Base-by-base conservation (phyloP, 1,139 yeast species). In the Pichia sp. region DNA sequence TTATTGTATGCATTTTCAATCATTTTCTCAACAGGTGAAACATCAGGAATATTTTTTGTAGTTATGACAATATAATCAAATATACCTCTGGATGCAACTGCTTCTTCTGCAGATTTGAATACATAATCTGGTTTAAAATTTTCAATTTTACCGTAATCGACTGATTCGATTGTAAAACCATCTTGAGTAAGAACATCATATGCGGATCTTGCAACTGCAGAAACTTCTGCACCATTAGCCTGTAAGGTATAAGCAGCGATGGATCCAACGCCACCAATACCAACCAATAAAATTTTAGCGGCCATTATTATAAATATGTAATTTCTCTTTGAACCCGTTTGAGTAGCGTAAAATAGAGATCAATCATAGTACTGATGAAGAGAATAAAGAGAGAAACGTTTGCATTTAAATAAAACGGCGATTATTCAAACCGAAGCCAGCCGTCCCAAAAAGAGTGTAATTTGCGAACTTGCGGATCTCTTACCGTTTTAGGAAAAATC, bases 251-350 rank as follows among this genome's bases (percentile, higher is more conserved):
- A 71, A 0, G 89, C 82, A 6, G 82, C 82, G 38, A 84, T 72
- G 35, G 82, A 70, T 16, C 94, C 94, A 2, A 84, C 87, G 27
- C 90, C 89, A 9, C 89, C 89, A 53, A 81, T 68, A 10, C 89
- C 89, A 31, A 82, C 69, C n/a, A 78, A 62, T 29, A 80, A 67
- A 3, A 78, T 66, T 42, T 71, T 71, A 4, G 66, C 10, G 3
- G 47, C 30, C 51, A 45, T 47, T 33, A 3, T 33, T 20, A 24
- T 23, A 11, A 2, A 22, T 16, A 8, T 28, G 1, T 1, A n/a
- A n/a, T n/a, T n/a, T n/a, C n/a, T n/a, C n/a, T n/a, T n/a, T n/a
- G n/a, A n/a, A n/a, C n/a, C n/a, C n/a, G n/a, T n/a, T n/a, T n/a
- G n/a, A n/a, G n/a, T n/a, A n/a, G n/a, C n/a, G n/a, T n/a, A n/a